Evolutionary conservation across 2,329 filamentous ascomycete species (phyloP).

Genomic region (Cladosporium colombiae): DNA sequence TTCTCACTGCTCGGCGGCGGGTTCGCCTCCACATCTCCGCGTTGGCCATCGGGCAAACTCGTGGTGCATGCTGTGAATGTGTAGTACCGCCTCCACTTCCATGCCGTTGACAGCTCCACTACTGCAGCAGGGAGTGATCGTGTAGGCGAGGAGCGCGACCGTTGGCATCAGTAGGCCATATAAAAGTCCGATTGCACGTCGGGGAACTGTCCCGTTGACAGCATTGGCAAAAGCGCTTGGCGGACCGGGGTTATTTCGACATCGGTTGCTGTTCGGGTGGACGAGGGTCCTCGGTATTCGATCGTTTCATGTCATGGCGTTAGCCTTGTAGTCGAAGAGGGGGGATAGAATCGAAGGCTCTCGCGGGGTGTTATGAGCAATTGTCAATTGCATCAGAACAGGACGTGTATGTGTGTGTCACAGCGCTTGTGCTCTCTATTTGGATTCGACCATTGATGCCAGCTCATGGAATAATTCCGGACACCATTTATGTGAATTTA

Average conservation of each 20-base stretch:
- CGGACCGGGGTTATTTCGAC: slow-evolving; percentile 7
- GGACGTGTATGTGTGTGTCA: background rate
- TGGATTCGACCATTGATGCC: background rate
- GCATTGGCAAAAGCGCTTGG: slow-evolving; percentile 1
- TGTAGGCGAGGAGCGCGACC: background rate
- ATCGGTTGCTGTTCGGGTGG: slow-evolving; percentile 4
- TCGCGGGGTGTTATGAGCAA: background rate
- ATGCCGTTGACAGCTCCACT: slow-evolving; percentile 9
- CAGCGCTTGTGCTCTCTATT: background rate
- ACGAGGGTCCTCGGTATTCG: background rate
- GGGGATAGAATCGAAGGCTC: background rate
- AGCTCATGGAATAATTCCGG: background rate
- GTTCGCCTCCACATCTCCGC: background rate
- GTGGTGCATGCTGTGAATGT: slow-evolving; percentile 2
- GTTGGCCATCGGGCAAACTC: slow-evolving; percentile 3
- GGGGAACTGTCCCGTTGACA: slow-evolving; percentile 5
- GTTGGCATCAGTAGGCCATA: background rate
- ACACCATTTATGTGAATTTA: background rate
- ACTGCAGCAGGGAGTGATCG: background rate
- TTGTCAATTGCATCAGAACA: background rate
- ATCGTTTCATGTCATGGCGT: background rate
- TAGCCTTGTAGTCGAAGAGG: background rate
- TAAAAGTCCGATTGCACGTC: background rate
- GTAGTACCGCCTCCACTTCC: background rate
- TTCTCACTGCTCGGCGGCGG: background rate